Base-by-base conservation (phyloP, 768 basidiomycete species). In the Russula brevipes region DNA sequence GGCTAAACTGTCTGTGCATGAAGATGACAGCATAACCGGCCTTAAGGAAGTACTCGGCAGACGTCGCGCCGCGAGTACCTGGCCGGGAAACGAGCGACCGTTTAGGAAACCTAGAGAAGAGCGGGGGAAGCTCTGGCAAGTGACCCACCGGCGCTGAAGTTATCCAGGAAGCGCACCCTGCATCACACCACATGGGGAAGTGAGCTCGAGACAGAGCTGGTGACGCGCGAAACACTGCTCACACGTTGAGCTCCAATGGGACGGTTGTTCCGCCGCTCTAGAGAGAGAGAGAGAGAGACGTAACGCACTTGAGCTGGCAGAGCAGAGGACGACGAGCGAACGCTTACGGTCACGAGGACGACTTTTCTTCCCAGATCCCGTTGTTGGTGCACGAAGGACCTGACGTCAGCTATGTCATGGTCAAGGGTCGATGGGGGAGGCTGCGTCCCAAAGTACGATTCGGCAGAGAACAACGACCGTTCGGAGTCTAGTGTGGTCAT, bases 201-300 rank as follows among this genome's bases (percentile, higher is more conserved):
- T 68, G 65, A 59, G 54, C 35, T 58, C 47, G 60, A 49, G 44
- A 60, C 52, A 60, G 54, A 10, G 56, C 14, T 54, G 45, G 47
- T 41, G 54, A 59, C 51, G 42, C 54, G 41, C 56, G 24, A 31
- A 45, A 44, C 52, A 56, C 24, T n/a, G 80, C 95, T 86, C 82
- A 98, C 97, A 98, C 94, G 72, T 98, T 98, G 80, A 94, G 90
- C 79, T 99, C 97, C 63, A 99, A 78, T 3, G 96, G 96, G 7
- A 98, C 96, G 2, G 95, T 98, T 17, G 97, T 99, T 63, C 97
- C 96, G 59, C 96, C 97, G 73, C 95, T 98, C 97, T 98, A 70
- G 30, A 45, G 44, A 19, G 36, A 56, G 46, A 1, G 54, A 45
- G 41, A 19, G 33, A 54, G 46, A 1, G 54, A 36, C 11, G 8